phyloP scores from a whole-genome alignment of 2,329 filamentous ascomycete species.

The Fusarium bulbicola region DNA sequence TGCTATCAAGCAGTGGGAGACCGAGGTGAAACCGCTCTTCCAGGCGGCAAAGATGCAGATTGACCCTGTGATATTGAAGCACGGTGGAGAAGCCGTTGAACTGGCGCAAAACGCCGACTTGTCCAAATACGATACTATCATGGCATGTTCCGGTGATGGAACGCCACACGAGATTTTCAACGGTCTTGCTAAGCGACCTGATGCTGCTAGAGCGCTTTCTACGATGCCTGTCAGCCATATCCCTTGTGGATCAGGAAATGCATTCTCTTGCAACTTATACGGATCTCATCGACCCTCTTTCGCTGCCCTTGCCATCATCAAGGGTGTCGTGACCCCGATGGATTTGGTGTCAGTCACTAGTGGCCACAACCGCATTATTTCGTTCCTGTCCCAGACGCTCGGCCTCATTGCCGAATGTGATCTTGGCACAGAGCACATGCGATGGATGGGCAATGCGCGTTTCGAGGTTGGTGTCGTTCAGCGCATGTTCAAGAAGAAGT shows the following conservation, averaged over 20 bases:
- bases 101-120: slow-evolving; percentile 81
- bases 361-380: slow-evolving; percentile 76
- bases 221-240: slow-evolving; percentile 86
- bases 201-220: slow-evolving; percentile 77
- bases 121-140: slow-evolving; percentile 82
- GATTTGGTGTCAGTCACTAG: slow-evolving; percentile 92
- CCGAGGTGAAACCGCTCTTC: slow-evolving; percentile 82
- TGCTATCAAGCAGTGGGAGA: slow-evolving; percentile 77
- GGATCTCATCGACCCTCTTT: slow-evolving; percentile 79
- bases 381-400: slow-evolving; percentile 89
- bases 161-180: slow-evolving; percentile 95
- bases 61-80: slow-evolving; percentile 76
- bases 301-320: slow-evolving; percentile 85
- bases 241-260: slow-evolving; percentile 94
- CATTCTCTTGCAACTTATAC: slow-evolving; percentile 88
- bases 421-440: slow-evolving; percentile 86
- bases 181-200: slow-evolving; percentile 78
- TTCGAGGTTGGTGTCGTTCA: slow-evolving; percentile 88
- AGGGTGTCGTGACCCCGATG: slow-evolving; percentile 83
- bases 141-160: slow-evolving; percentile 92
- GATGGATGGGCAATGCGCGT: slow-evolving; percentile 89
- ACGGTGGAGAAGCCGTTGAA: slow-evolving; percentile 80
- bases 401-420: slow-evolving; percentile 92
- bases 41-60: slow-evolving; percentile 81
- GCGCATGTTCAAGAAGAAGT: slow-evolving; percentile 76